phyloP scores from a whole-genome alignment of 768 basidiomycete species.

The Serendipita vermifera region DNA sequence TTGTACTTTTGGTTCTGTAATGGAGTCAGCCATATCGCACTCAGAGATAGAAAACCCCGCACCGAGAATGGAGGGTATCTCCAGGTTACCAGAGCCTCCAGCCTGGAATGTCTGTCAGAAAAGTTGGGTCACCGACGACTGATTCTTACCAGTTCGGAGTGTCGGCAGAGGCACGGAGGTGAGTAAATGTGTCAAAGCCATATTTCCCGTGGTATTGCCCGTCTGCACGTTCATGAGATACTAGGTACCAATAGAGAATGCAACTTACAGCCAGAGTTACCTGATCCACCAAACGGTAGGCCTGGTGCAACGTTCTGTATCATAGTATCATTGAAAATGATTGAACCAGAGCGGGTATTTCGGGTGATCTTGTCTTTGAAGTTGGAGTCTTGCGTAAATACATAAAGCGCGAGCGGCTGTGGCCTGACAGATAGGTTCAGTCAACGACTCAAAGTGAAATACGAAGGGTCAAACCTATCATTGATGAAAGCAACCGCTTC shows the following conservation, averaged over 20 bases:
- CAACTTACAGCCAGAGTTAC: slow-evolving; percentile 54
- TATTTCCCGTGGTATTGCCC: slow-evolving; percentile 63
- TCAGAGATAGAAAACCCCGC: too few species aligned
- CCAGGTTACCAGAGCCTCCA: background rate
- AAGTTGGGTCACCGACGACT: too few species aligned
- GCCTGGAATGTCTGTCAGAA: too few species aligned
- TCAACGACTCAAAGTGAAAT: background rate
- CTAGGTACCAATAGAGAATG: slow-evolving; percentile 7
- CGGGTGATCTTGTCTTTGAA: slow-evolving; percentile 57
- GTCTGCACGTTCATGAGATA: slow-evolving; percentile 27
- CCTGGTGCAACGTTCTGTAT: slow-evolving; percentile 51
- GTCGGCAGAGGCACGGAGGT: slow-evolving; percentile 44
- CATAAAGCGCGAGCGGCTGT: slow-evolving; percentile 63
- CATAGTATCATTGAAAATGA: slow-evolving; percentile 54
- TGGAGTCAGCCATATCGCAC: background rate
- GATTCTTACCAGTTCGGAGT: slow-evolving; percentile 28
- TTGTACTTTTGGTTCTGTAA: background rate
- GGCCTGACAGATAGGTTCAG: slow-evolving; percentile 33
- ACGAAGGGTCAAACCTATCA: slow-evolving; percentile 29
- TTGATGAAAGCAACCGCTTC: slow-evolving; percentile 61
- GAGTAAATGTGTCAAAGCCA: slow-evolving; percentile 67
- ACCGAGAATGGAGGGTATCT: slow-evolving; percentile 1
- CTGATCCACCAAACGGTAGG: slow-evolving; percentile 63
- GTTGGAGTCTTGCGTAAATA: slow-evolving; percentile 48
- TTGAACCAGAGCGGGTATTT: slow-evolving; percentile 58